Base-by-base conservation (phyloP, 352 stramenopile genomes). In the Phytopythium vexans region DNA sequence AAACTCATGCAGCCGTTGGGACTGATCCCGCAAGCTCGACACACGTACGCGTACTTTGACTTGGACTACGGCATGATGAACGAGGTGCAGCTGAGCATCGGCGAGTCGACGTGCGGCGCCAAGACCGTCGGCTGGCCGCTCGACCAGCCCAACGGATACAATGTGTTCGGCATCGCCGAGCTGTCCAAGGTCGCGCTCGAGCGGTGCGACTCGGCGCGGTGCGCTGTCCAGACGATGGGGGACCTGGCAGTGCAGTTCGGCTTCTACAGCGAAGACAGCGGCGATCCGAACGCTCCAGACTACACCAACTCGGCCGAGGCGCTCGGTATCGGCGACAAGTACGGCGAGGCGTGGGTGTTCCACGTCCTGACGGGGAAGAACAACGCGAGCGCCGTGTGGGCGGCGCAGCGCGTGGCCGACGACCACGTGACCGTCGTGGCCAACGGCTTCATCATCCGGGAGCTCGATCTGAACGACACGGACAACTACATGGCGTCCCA, bases 51-150 rank as follows among this genome's bases (percentile, higher is more conserved):
- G 11, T 98, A 98, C 66, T 91, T 96, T 49, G 94, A 98, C 59
- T 92, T 96, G 46, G 85, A 93, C 64, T 95, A 98, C 59, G 92
- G 86, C 36, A 92, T 97, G 66, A 96, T 98, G 69, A 98, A 98
- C 69, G 95, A 98, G 54, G 68, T 90, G 52, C 82, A 97, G 68
- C 72, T 98, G 41, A 96, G 76, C 48, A 98, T 98, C 45, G 91
- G 81, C 4, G 95, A 98, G 77, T 97, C 82, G 49, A 98, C 94
- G n/a, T 98, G 93, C 54, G 79, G 82, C 6, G 83, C 82, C 16
- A 84, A 89, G 49, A 95, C 83, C 37, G 70, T 88, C 37, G 76
- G 88, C 52, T 95, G 82, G 85, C 48, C 81, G 3, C 50, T 72
- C 2, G 57, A 92, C 40, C 45, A 47, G 1, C 41, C 65, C 4